Evolutionary conservation across 768 basidiomycete species (phyloP).

Genomic region (Boletus bicolor): DNA sequence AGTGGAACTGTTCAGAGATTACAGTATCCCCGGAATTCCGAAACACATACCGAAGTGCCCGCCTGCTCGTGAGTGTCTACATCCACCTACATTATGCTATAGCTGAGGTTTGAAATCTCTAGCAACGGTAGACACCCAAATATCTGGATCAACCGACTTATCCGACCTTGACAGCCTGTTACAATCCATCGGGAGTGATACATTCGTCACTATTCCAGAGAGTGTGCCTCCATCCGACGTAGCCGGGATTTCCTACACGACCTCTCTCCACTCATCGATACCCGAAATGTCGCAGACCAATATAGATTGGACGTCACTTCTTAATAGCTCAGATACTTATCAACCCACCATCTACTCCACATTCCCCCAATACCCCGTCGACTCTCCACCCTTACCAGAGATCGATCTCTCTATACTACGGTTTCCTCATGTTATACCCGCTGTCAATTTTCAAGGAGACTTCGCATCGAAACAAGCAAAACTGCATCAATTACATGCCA

Average conservation of each 20-base stretch:
- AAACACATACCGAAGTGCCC: background rate
- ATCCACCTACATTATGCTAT: background rate
- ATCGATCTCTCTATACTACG: conserved; percentile 29
- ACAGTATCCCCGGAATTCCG: conserved; percentile 16
- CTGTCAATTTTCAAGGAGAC: background rate
- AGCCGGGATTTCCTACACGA: background rate
- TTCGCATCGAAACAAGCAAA: conserved; percentile 14
- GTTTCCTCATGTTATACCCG: conserved; percentile 5
- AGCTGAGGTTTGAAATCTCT: background rate
- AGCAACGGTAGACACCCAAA: background rate
- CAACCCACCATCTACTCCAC: background rate
- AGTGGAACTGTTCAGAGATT: conserved; percentile 34
- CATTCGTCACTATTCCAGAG: background rate
- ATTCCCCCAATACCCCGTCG: conserved; percentile 1
- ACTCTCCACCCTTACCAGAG: conserved; percentile 11
- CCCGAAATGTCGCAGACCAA: background rate
- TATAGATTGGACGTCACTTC: conserved; percentile 18
- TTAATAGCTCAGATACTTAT: background rate
- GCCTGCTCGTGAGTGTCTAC: conserved; percentile 5
- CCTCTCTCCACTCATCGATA: background rate
- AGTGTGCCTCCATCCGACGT: background rate
- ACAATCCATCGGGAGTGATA: background rate
- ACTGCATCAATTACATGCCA: conserved; percentile 21
- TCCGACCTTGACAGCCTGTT: conserved; percentile 11
- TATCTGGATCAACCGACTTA: background rate